These are phyloP conservation scores for Scortechinia acanthostroma DNA, from an alignment of 2,329 filamentous ascomycete species.

Conservation along the genomic window DNA sequence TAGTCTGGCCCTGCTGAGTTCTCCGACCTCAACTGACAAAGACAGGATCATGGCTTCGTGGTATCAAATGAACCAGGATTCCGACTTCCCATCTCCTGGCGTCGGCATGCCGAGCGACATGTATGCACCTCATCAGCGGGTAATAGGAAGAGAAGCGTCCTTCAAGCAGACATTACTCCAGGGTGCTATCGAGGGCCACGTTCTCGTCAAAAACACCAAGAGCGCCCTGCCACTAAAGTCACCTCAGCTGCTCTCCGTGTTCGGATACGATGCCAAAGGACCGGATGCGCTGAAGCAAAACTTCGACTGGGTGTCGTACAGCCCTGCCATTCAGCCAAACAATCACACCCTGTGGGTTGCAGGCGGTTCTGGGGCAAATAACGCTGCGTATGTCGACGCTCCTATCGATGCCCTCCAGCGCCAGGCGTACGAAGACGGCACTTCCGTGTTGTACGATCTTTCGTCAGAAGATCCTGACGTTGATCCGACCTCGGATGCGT, in stretches of 20 bases:
- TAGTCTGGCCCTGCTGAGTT: slow-evolving; percentile 5
- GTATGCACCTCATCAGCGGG: slow-evolving; percentile 27
- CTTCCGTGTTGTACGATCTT: slow-evolving; percentile 50
- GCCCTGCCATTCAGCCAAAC: slow-evolving; percentile 36
- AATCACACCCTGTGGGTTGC: slow-evolving; percentile 32
- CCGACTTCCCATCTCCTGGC: slow-evolving; percentile 32
- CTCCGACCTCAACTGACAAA: not conserved
- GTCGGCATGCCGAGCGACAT: slow-evolving; percentile 60
- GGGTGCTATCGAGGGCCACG: slow-evolving; percentile 55
- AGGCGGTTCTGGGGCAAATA: slow-evolving; percentile 40
- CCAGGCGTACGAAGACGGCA: slow-evolving; percentile 41
- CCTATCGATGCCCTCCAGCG: slow-evolving; percentile 50
- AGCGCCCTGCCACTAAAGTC: slow-evolving; percentile 55
- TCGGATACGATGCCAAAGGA: slow-evolving; percentile 56
- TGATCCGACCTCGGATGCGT: slow-evolving; percentile 47
- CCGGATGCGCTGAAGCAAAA: slow-evolving; percentile 38
- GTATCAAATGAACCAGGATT: slow-evolving; percentile 40
- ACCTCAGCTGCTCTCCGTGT: slow-evolving; percentile 46
- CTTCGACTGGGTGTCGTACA: slow-evolving; percentile 39
- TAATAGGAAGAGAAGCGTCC: slow-evolving; percentile 39
- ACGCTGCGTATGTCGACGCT: slow-evolving; percentile 38
- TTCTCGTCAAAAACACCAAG: slow-evolving; percentile 70
- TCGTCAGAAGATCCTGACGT: slow-evolving; percentile 31
- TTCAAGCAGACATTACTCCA: slow-evolving; percentile 35
- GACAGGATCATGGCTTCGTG: slow-evolving; percentile 37